Conservation (phyloP, 495 filamentous ascomycete genomes). For the Aspergillus funiculosus region DNA sequence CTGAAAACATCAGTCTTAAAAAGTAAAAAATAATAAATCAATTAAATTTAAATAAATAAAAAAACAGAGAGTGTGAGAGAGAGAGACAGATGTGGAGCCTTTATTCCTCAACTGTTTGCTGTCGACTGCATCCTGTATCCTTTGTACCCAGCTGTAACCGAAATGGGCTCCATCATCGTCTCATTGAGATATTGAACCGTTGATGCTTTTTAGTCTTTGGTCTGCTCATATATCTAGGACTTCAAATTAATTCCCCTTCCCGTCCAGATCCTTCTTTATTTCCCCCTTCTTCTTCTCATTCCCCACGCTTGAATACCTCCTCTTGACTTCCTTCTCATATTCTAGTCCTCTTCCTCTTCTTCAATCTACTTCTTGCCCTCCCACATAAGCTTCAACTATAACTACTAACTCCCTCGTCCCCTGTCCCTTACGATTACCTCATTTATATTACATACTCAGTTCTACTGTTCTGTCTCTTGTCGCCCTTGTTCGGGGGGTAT, state of each 20-base stretch:
- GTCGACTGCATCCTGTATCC: slow-evolving; percentile 34
- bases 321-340: slow-evolving; percentile 10
- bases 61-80: slow-evolving; percentile 10
- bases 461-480: neutral
- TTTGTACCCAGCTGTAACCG: slow-evolving; percentile 43
- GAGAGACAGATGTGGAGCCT: slow-evolving; percentile 18
- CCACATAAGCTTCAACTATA: slow-evolving; percentile 7
- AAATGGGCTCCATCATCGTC: slow-evolving; percentile 30
- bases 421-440: neutral
- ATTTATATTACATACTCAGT: too few species aligned
- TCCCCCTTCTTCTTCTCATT: slow-evolving; percentile 13
- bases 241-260: slow-evolving; percentile 33
- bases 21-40: slow-evolving; percentile 16
- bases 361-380: slow-evolving; percentile 3
- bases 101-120: slow-evolving; percentile 34
- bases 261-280: slow-evolving; percentile 21
- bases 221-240: slow-evolving; percentile 38
- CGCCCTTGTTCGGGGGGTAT: neutral
- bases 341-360: slow-evolving; percentile 7
- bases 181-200: slow-evolving; percentile 30
- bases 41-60: slow-evolving; percentile 12
- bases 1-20: slow-evolving; percentile 21
- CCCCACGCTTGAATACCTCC: slow-evolving; percentile 5
- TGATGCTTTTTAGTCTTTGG: slow-evolving; percentile 35
- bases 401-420: neutral